Evolutionary conservation across 2,329 filamentous ascomycete genomes (phyloP).

Genomic region (Ascosphaera aggregata): DNA sequence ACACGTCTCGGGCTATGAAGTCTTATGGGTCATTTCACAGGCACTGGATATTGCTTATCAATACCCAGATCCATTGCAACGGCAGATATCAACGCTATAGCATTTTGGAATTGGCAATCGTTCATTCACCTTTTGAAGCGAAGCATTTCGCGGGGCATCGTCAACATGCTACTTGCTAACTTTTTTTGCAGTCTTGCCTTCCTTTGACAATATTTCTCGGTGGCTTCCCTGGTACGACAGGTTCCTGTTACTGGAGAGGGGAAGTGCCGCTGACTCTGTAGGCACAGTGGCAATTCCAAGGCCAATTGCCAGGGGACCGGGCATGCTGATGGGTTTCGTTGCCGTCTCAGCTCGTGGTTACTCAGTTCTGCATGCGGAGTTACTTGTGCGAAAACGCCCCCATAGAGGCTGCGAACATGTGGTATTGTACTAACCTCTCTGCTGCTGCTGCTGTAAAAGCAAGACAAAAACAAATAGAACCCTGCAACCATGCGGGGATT

Average conservation of each 20-base stretch:
- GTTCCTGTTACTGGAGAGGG: conserved; percentile 34
- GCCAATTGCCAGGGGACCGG: not conserved
- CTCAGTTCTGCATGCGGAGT: conserved; percentile 54
- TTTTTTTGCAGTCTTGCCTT: no score
- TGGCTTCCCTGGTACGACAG: no score
- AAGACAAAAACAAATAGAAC: conserved; percentile 9
- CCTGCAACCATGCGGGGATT: conserved; percentile 58
- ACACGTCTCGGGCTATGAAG: no score
- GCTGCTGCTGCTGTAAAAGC: not conserved
- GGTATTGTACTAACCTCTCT: not conserved
- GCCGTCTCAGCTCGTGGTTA: conserved; percentile 34
- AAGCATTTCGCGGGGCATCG: no score
- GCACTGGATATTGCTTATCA: no score
- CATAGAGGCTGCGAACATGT: not conserved
- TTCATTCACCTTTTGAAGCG: no score
- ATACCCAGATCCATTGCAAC: no score
- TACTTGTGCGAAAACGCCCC: conserved; percentile 22
- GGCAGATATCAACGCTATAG: no score
- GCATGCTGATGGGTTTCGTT: not conserved
- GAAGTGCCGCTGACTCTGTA: conserved; percentile 53
- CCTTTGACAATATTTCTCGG: no score
- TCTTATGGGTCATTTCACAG: no score
- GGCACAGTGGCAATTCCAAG: conserved; percentile 9
- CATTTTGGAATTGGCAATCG: no score
- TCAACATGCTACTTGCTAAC: no score